phyloP scores from a whole-genome alignment of 2,329 filamentous ascomycete genomes.

The Scedosporium aurantiacum region DNA sequence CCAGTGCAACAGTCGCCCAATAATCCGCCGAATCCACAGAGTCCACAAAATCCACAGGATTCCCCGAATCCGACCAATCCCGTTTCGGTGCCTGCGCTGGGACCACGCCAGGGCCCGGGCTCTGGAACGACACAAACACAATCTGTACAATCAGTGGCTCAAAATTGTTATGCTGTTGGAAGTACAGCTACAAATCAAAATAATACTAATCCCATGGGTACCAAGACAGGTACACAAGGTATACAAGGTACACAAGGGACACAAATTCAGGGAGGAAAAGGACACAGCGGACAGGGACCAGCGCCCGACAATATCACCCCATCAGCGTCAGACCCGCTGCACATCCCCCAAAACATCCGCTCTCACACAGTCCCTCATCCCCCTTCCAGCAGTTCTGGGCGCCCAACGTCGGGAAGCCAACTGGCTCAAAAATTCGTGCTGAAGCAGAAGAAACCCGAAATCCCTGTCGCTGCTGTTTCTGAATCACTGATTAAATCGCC shows the following conservation, averaged over 20 bases:
- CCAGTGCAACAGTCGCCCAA: constrained; percentile 11
- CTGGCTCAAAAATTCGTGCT: background rate
- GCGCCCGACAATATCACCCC: background rate
- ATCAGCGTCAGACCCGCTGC: constrained; percentile 5
- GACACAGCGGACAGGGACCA: background rate
- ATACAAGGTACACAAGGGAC: too few relatives aligned
- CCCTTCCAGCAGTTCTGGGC: background rate
- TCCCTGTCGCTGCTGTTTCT: background rate
- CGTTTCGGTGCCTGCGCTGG: background rate
- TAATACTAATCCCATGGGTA: too few relatives aligned
- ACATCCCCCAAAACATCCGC: constrained; percentile 1
- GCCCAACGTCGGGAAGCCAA: background rate
- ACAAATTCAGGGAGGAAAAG: background rate
- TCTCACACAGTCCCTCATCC: background rate
- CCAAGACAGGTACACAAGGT: too few relatives aligned
- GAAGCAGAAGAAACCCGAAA: background rate
- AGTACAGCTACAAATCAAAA: too few relatives aligned
- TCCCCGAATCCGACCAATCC: background rate
- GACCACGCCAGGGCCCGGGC: background rate
- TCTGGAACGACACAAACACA: constrained; percentile 9
- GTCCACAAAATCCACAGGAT: background rate
- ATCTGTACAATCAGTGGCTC: constrained; percentile 14
- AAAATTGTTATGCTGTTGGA: too few relatives aligned
- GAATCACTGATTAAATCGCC: background rate
- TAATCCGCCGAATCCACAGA: constrained; percentile 14